A percentile compares a stretch with the other conserved stretches of the same genome.
Evolutionary conservation across 2,329 filamentous ascomycete species (phyloP).

Genomic region (Nothopassalora personata): DNA sequence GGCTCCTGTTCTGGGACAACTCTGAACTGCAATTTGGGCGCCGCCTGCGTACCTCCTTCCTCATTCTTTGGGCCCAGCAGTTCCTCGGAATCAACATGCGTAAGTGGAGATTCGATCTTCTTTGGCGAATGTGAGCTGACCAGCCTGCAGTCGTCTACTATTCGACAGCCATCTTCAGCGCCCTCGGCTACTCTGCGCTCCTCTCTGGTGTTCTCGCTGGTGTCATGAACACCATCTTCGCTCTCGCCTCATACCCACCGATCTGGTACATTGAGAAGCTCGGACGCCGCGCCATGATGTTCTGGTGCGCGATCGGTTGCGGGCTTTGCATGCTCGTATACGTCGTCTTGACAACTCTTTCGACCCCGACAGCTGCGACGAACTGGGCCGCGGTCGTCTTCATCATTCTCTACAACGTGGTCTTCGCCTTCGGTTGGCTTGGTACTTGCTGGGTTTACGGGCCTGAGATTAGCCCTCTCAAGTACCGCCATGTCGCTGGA

Average conservation of each 20-base stretch:
- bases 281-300: constrained; percentile 29
- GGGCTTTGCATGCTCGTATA: constrained; percentile 27
- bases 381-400: constrained; percentile 28
- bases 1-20: too few species aligned
- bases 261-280: constrained; percentile 30
- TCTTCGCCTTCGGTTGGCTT: constrained; percentile 32
- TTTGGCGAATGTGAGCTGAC: too few species aligned
- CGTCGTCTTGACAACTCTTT: constrained; percentile 24
- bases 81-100: too few species aligned
- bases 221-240: background rate
- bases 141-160: too few species aligned
- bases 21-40: too few species aligned
- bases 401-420: constrained; percentile 27
- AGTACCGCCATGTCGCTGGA: constrained; percentile 18
- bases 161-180: too few species aligned
- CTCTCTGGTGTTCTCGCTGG: background rate
- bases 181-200: too few species aligned
- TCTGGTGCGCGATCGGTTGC: constrained; percentile 27
- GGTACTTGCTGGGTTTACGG: constrained; percentile 35
- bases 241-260: constrained; percentile 24
- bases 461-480: constrained; percentile 36
- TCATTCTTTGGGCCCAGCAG: too few species aligned
- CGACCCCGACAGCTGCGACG: constrained; percentile 13
- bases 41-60: too few species aligned
- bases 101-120: too few species aligned